phyloP scores from a whole-genome alignment of 306 rosid genomes.

The Acacia confusa region DNA sequence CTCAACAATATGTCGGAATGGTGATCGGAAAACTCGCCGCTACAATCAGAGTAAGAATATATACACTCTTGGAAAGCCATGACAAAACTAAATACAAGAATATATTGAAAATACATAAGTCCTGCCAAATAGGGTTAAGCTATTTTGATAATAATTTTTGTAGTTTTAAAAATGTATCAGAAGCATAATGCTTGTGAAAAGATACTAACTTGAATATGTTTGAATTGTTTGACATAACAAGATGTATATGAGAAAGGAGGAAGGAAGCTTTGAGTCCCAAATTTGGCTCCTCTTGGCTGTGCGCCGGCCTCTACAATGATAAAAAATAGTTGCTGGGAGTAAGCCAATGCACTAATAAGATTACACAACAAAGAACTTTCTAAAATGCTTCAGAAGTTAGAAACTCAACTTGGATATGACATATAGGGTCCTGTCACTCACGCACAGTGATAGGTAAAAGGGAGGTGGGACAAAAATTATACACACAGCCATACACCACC shows the following conservation, averaged over 20 bases:
- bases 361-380: background rate
- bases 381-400: background rate
- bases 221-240: background rate
- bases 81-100: no score
- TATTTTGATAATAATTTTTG: no score
- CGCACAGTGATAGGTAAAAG: no score
- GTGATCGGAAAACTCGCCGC: conserved; percentile 23
- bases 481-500: no score
- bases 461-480: no score
- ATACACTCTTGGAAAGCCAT: background rate
- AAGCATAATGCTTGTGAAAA: no score
- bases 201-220: background rate
- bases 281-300: conserved; percentile 28
- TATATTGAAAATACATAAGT: no score
- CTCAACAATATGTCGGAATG: conserved; percentile 22
- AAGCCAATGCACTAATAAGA: background rate
- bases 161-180: no score
- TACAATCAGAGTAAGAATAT: conserved; percentile 19
- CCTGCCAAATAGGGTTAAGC: no score
- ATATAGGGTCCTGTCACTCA: no score
- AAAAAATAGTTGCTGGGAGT: background rate
- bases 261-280: conserved; percentile 43
- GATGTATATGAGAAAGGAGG: conserved; percentile 40
- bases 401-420: background rate
- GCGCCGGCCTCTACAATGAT: background rate